Percentiles rank a stretch among this genome's conserved stretches.
phyloP scores from a whole-genome alignment of 2,329 filamentous ascomycete species.

The Hypomyces rosellus region DNA sequence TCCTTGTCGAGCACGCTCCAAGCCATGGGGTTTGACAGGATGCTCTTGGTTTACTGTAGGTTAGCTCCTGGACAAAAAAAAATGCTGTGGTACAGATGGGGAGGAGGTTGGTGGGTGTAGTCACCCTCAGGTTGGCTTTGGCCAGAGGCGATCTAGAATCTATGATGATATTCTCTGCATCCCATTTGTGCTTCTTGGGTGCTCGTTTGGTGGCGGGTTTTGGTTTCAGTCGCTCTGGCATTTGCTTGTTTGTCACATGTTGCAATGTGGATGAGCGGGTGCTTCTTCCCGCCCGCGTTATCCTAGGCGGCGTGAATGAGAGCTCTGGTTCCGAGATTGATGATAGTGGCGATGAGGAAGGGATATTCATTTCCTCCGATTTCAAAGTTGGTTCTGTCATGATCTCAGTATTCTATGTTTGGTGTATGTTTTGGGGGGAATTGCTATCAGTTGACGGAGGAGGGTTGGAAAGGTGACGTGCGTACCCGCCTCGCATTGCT shows the following conservation, averaged over 20 bases:
- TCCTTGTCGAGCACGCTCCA: constrained; percentile 31
- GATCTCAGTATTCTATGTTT: background rate
- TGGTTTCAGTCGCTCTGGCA: constrained; percentile 4
- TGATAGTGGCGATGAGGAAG: constrained; percentile 5
- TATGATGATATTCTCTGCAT: constrained; percentile 28
- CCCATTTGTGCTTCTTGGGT: constrained; percentile 28
- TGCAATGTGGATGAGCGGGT: background rate
- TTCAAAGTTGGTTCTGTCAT: background rate
- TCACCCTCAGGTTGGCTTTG: constrained; percentile 31
- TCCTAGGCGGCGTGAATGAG: constrained; percentile 1
- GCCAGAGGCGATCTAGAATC: constrained; percentile 34
- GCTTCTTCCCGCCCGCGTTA: background rate
- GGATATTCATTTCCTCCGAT: background rate
- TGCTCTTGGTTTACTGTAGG: constrained; percentile 27
- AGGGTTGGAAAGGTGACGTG: too few relatives aligned
- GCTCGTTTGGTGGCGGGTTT: background rate
- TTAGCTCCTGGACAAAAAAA: too few relatives aligned
- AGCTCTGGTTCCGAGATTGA: constrained; percentile 1
- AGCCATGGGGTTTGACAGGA: constrained; percentile 32
- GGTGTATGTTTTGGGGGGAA: too few relatives aligned
- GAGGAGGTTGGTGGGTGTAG: constrained; percentile 5
- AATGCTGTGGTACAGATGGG: too few relatives aligned
- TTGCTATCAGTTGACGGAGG: too few relatives aligned
- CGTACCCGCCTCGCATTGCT: too few relatives aligned
- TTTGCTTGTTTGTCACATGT: background rate